Percentiles rank a stretch among this genome's conserved stretches.
Evolutionary conservation across 768 basidiomycete genomes (phyloP).

Genomic region (Cyclocybe cylindracea): DNA sequence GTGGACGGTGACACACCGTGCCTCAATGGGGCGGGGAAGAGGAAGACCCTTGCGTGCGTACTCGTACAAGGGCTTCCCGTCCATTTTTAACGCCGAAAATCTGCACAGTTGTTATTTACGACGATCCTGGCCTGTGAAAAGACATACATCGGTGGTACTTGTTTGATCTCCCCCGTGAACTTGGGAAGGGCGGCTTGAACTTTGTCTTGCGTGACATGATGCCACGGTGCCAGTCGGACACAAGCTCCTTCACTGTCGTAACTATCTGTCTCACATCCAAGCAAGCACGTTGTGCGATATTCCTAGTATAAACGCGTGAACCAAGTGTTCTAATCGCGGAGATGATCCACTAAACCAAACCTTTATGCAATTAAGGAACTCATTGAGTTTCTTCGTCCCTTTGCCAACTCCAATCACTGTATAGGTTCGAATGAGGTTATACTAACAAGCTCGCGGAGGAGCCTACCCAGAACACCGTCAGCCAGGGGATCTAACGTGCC

Average conservation of each 20-base stretch:
- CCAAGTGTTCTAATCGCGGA: background rate
- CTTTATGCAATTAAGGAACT: constrained; percentile 90
- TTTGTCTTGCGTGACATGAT: constrained; percentile 77
- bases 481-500: constrained; percentile 97
- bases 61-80: constrained; percentile 92
- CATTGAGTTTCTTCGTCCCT: constrained; percentile 83
- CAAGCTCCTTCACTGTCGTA: constrained; percentile 90
- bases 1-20: constrained; percentile 81
- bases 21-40: constrained; percentile 91
- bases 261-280: constrained; percentile 93
- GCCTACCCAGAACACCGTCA: constrained; percentile 87
- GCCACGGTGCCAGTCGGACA: constrained; percentile 77
- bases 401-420: constrained; percentile 87
- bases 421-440: background rate
- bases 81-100: constrained; percentile 98
- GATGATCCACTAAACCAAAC: constrained; percentile 24
- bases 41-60: constrained; percentile 92
- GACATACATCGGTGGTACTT: constrained; percentile 88
- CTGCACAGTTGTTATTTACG: constrained; percentile 38
- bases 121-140: background rate
- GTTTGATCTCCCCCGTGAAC: constrained; percentile 87
- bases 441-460: background rate
- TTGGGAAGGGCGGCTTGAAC: constrained; percentile 67
- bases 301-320: constrained; percentile 54
- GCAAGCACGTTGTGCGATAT: constrained; percentile 85